Conservation (phyloP, 441 rosid genomes). For the Viola pubescens region DNA sequence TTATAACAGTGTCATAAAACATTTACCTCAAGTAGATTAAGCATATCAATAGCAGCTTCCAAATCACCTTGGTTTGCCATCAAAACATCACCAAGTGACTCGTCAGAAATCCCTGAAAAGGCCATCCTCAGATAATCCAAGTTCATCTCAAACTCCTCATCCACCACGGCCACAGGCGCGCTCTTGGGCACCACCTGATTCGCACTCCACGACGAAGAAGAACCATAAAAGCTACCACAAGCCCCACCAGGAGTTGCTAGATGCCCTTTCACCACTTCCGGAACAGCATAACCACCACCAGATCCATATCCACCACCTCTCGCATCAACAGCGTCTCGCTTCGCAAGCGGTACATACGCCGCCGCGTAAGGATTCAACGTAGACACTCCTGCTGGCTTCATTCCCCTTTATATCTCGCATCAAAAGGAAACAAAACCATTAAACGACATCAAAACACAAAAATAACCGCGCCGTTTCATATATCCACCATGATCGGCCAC, state of each 20-base stretch:
- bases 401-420: slow-evolving; percentile 16
- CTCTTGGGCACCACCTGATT: slow-evolving; percentile 28
- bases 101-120: slow-evolving; percentile 72
- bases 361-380: slow-evolving; percentile 83
- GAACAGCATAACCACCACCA: slow-evolving; percentile 21
- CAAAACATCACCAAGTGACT: slow-evolving; percentile 68
- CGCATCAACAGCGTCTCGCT: slow-evolving; percentile 35
- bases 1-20: not conserved
- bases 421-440: slow-evolving; percentile 1
- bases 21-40: slow-evolving; percentile 72
- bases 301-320: slow-evolving; percentile 23
- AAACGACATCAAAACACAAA: slow-evolving; percentile 2
- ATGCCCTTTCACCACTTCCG: slow-evolving; percentile 27
- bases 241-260: not conserved
- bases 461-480: not conserved
- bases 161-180: slow-evolving; percentile 16
- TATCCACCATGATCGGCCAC: not conserved
- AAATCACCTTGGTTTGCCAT: slow-evolving; percentile 61
- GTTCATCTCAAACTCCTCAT: slow-evolving; percentile 62
- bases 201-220: slow-evolving; percentile 32
- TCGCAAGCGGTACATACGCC: slow-evolving; percentile 63
- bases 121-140: slow-evolving; percentile 55
- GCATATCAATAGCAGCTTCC: slow-evolving; percentile 76
- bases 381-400: slow-evolving; percentile 62
- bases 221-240: slow-evolving; percentile 21